Conservation (phyloP, 495 filamentous ascomycete genomes). For the Opeltia flavorubescens region DNA sequence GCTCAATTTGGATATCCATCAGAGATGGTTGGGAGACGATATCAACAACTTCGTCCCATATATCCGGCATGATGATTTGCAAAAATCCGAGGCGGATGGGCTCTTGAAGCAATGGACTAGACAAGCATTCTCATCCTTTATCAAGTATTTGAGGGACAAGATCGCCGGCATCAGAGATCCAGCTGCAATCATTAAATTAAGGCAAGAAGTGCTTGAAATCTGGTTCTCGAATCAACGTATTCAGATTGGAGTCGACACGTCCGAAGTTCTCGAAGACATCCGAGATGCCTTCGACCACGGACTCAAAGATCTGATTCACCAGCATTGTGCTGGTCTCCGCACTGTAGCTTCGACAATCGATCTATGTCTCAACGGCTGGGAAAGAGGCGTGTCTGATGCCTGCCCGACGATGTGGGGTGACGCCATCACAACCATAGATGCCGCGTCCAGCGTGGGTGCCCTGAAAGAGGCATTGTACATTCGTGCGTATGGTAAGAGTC, state of each 20-base stretch:
- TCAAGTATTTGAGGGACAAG: constrained; percentile 39
- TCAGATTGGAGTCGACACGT: constrained; percentile 39
- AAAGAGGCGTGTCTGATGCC: constrained; percentile 28
- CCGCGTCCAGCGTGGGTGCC: constrained; percentile 35
- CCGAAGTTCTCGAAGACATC: constrained; percentile 51
- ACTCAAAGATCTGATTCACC: constrained; percentile 42
- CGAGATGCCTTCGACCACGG: constrained; percentile 53
- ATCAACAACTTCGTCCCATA: constrained; percentile 81
- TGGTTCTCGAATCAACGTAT: constrained; percentile 44
- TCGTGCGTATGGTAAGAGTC: constrained; percentile 49
- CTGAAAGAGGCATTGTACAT: constrained; percentile 41
- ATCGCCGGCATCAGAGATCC: constrained; percentile 47
- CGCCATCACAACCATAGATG: constrained; percentile 35
- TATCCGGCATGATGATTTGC: constrained; percentile 71
- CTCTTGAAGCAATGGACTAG: constrained; percentile 62
- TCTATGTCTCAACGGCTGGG: constrained; percentile 37
- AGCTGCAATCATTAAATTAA: constrained; percentile 48
- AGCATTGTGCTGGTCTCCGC: constrained; percentile 44
- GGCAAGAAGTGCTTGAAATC: constrained; percentile 53
- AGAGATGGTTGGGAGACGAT: constrained; percentile 69
- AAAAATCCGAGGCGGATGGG: constrained; percentile 45
- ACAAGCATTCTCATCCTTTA: constrained; percentile 49
- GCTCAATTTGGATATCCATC: constrained; percentile 67
- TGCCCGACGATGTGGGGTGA: constrained; percentile 47
- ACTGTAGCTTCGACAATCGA: constrained; percentile 32